Evolutionary conservation across 306 rosid genomes (phyloP), one percentile per base, ranked within the genome.

Genomic region (Prunus armeniaca): DNA sequence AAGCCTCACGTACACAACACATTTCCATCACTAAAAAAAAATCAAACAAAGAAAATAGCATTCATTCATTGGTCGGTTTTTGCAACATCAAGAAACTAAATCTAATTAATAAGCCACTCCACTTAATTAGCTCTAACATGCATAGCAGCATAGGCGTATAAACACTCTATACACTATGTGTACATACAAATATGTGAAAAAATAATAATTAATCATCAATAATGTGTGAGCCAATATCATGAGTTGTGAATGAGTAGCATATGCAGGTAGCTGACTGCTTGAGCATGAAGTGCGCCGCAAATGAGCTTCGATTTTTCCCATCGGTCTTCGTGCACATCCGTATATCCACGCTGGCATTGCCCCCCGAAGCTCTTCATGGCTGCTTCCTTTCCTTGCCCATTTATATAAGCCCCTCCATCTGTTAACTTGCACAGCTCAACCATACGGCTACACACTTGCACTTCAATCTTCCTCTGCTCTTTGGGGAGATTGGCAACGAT

Each of bases 221-320:
- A 14, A 32, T 32, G 22, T 34, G 24, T 64, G 14, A 64, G 69
- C 13, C 17, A 64, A 63, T 14, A 32, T 4, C 25, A 32, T 65
- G 69, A 65, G 49, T 65, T 65, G 69, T 65, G 69, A 34, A 65
- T 34, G 38, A 24, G 57, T 17, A 24, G 76, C 67, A 58, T 58
- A 78, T 65, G 65, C 71, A 72, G 65, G 57, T 58, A 49, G 56
- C 66, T 76, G 45, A 71, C 73, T 73, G 77, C 69, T 56, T 65
- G 74, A 62, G 57, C 89, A 79, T 76, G 38, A 79, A 80, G 61
- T 78, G 78, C 86, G 83, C 76, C 83, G 76, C 67, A 69, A 81
- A 54, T 50, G 82, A 76, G 63, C 68, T 71, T 46, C 64, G 79
- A 58, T 51, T 50, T 34, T 71, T 74, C 72, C 43, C 43, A 61